A percentile compares a stretch with the other conserved stretches of the same genome.
phyloP scores from a whole-genome alignment of 2,329 filamentous ascomycete genomes.

The Fusarium haematococcum region DNA sequence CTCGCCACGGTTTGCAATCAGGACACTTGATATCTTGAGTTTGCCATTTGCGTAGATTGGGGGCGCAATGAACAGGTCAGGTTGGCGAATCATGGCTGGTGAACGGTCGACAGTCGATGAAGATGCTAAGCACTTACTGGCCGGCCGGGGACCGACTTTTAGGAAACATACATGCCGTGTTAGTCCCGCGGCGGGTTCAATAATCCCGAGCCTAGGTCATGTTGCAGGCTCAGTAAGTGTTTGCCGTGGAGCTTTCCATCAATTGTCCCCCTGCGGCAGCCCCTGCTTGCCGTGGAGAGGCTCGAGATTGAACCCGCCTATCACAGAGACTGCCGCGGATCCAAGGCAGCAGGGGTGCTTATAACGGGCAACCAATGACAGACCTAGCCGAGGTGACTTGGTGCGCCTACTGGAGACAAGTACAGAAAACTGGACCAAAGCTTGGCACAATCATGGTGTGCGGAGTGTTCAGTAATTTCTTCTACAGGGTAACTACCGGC shows the following conservation, averaged over 20 bases:
- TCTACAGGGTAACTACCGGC: not conserved
- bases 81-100: not conserved
- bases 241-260: not conserved
- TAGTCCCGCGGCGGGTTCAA: not conserved
- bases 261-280: no score
- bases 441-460: no score
- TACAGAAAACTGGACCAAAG: no score
- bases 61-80: not conserved
- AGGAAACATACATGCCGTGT: not conserved
- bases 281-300: not conserved
- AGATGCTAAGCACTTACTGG: not conserved
- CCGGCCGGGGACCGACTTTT: not conserved
- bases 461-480: no score
- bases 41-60: not conserved
- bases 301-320: not conserved
- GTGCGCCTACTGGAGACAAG: not conserved
- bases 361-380: not conserved
- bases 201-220: not conserved
- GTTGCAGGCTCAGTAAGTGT: not conserved
- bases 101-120: not conserved
- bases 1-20: not conserved
- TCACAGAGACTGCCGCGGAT: not conserved
- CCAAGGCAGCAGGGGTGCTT: not conserved
- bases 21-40: not conserved
- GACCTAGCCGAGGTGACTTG: not conserved